A percentile compares a stretch with the other conserved stretches of the same genome.
phyloP scores from a whole-genome alignment of 805 yeast genomes.

The Candida dajiaensis region DNA sequence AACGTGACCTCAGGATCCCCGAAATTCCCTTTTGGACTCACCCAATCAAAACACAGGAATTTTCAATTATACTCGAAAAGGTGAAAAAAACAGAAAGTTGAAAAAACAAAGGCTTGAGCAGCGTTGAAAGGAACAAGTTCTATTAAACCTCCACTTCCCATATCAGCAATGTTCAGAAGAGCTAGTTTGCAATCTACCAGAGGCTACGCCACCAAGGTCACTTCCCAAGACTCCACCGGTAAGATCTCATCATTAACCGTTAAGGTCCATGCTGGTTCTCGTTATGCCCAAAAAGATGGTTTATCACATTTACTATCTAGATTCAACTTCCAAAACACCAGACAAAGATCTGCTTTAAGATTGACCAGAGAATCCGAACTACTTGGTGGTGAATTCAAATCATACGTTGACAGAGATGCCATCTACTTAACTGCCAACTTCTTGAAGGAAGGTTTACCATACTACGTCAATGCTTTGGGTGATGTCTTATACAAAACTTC shows the following conservation, averaged over 20 bases:
- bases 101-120: constrained; percentile 5
- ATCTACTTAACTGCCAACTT: constrained; percentile 76
- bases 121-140: constrained; percentile 12
- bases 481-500: constrained; percentile 64
- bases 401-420: constrained; percentile 76
- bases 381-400: constrained; percentile 74
- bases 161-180: constrained; percentile 2
- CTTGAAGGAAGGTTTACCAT: constrained; percentile 85
- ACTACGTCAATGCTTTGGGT: constrained; percentile 80
- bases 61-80: constrained; percentile 1
- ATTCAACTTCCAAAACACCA: constrained; percentile 79
- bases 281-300: constrained; percentile 67
- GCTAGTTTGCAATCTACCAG: constrained; percentile 22
- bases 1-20: background rate
- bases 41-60: background rate
- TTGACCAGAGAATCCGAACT: constrained; percentile 92
- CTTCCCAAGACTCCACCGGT: constrained; percentile 51
- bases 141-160: background rate
- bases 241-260: constrained; percentile 73
- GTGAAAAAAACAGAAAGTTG: constrained; percentile 3
- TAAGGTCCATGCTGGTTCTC: constrained; percentile 82
- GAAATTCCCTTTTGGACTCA: background rate
- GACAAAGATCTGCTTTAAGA: constrained; percentile 81
- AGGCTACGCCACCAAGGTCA: constrained; percentile 37
- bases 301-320: constrained; percentile 79